phyloP scores from a whole-genome alignment of 192 early-diverging fungal genomes.

The Thamnidium elegans region DNA sequence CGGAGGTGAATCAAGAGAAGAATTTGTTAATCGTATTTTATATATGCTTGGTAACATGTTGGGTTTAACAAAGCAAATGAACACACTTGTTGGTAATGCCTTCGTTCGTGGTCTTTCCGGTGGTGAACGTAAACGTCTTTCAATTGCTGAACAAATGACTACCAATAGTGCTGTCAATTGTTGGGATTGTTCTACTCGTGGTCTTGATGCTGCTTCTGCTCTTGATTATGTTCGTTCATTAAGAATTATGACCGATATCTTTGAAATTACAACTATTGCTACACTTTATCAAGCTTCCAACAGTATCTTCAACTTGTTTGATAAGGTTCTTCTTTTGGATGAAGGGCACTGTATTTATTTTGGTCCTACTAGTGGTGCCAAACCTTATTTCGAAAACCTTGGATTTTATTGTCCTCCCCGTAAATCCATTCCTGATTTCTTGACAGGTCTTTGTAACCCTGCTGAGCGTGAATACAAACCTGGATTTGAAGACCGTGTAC shows the following conservation, averaged over 20 bases:
- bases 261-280: slow-evolving; percentile 58
- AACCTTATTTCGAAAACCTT: slow-evolving; percentile 59
- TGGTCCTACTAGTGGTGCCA: slow-evolving; percentile 58
- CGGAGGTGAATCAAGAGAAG: slow-evolving; percentile 43
- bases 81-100: slow-evolving; percentile 74
- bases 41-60: slow-evolving; percentile 51
- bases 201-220: slow-evolving; percentile 79
- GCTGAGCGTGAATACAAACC: slow-evolving; percentile 46
- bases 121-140: slow-evolving; percentile 76
- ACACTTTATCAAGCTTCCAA: slow-evolving; percentile 70
- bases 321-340: slow-evolving; percentile 64
- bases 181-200: slow-evolving; percentile 64
- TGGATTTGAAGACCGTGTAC: slow-evolving; percentile 57
- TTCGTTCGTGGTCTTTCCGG: slow-evolving; percentile 75
- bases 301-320: slow-evolving; percentile 72
- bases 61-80: slow-evolving; percentile 53
- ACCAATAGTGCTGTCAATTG: slow-evolving; percentile 52
- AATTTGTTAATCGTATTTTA: slow-evolving; percentile 47
- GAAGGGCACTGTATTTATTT: slow-evolving; percentile 68
- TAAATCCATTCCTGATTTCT: slow-evolving; percentile 69
- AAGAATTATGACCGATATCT: slow-evolving; percentile 68
- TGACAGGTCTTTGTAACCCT: slow-evolving; percentile 67
- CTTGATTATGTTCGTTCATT: slow-evolving; percentile 75
- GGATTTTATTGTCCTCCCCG: slow-evolving; percentile 63
- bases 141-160: slow-evolving; percentile 75